Evolutionary conservation across 2,329 filamentous ascomycete species (phyloP), one percentile per base, ranked within the genome.

Genomic region (Neopestalotiopsis clavispora): DNA sequence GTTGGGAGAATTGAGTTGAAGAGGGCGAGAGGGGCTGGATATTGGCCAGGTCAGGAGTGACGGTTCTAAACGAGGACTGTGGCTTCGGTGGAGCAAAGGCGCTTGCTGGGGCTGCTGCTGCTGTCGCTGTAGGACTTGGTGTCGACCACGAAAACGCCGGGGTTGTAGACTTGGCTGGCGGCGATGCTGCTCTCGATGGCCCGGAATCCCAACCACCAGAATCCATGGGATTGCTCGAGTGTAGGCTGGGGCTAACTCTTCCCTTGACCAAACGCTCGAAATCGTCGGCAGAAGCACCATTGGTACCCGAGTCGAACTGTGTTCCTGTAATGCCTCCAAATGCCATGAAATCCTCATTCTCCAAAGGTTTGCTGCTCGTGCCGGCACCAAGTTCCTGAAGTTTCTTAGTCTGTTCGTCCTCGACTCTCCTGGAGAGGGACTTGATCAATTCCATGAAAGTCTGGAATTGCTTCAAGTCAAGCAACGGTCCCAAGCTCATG

Each of bases 201-300:
- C 76, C 70, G 14, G 70, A 70, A 64, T 89, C 87, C 88, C 88
- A 90, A 67, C 85, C 83, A 1, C 56, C 63, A 23, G 81, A 77
- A 71, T 86, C 84, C 74, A 84, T 79, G 0, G 83, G 77, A 49
- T 80, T 81, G 23, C 75, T 75, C 68, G 73, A 69, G 76, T 80
- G 34, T 76, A 73, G 60, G 74, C 72, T 23, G 7, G 30, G 40
- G 5, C 79, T 80, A 61, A 85, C 83, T 68, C 88, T 89, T 9
- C 95, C 95, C 75, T 97, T 94, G 65, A 99, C 95, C 2, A 99
- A 89, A 1, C 89, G 89, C 78, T 97, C 95, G 76, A 98, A 99
- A 76, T 97, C 94, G 69, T 92, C 88, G 63, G 92, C 86, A 2
- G 84, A 85, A 4, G 86, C 84, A 9, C 86, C 85, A 63, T 85